phyloP scores from a whole-genome alignment of 306 rosid genomes.

The Begonia fuchsioides region DNA sequence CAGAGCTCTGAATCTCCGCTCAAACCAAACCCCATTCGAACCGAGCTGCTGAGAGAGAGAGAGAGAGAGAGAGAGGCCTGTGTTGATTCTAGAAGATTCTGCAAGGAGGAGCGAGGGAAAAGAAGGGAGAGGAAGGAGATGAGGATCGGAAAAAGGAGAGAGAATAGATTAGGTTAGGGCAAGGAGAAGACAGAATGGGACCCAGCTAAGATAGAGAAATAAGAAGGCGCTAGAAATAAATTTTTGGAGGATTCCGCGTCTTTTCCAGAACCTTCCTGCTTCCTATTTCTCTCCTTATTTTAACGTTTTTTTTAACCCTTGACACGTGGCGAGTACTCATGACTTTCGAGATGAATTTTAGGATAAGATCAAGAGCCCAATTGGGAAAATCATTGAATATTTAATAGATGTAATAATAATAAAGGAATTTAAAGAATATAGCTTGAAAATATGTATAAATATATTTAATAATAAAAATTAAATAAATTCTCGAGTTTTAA shows the following conservation, averaged over 20 bases:
- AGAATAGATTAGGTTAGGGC: neutral
- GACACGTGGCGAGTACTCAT: too few relatives aligned
- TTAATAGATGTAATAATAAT: too few relatives aligned
- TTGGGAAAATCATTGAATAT: too few relatives aligned
- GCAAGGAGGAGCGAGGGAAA: slow-evolving; percentile 12
- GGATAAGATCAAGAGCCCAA: too few relatives aligned
- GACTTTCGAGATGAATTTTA: too few relatives aligned
- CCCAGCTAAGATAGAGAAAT: slow-evolving; percentile 14
- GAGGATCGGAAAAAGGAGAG: neutral
- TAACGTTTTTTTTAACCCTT: too few relatives aligned
- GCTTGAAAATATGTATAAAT: too few relatives aligned
- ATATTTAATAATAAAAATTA: too few relatives aligned
- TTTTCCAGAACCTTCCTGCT: slow-evolving; percentile 50
- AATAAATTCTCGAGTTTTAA: too few relatives aligned
- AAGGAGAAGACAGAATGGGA: slow-evolving; percentile 8
- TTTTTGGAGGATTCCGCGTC: slow-evolving; percentile 4
- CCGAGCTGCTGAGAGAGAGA: neutral
- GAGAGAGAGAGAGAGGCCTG: slow-evolving; percentile 6
- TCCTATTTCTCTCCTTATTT: slow-evolving; percentile 3
- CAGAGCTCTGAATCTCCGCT: slow-evolving; percentile 1
- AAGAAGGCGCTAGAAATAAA: slow-evolving; percentile 32
- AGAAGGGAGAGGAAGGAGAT: slow-evolving; percentile 13
- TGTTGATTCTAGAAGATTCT: slow-evolving; percentile 81
- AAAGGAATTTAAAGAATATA: too few relatives aligned
- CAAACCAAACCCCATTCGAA: slow-evolving; percentile 6